These are phyloP conservation scores for Aspergillus steynii DNA, from an alignment of 495 filamentous ascomycete species.

Conservation along the genomic window DNA sequence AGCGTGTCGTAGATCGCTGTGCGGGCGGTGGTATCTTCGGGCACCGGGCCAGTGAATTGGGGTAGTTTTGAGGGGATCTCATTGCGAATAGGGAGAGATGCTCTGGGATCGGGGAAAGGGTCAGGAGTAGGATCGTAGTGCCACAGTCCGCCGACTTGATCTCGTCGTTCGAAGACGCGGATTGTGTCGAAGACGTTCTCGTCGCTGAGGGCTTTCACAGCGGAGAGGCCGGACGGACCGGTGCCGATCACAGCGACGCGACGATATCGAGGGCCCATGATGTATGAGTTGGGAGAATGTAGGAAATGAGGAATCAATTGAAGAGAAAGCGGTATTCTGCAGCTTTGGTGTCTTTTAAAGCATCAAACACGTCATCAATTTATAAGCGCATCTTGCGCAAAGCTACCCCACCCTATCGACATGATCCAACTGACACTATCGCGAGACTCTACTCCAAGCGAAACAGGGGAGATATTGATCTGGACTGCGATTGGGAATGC, in stretches of 20 bases:
- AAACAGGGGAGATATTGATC: not conserved
- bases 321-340: not conserved
- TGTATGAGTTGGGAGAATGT: not conserved
- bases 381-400: conserved; percentile 6
- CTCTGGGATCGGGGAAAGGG: conserved; percentile 11
- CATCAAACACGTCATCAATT: not conserved
- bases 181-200: conserved; percentile 51
- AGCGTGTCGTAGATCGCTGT: conserved; percentile 28
- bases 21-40: conserved; percentile 26
- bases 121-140: conserved; percentile 20
- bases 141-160: conserved; percentile 53
- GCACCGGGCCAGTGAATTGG: conserved; percentile 14
- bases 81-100: conserved; percentile 11
- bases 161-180: conserved; percentile 54
- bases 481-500: not conserved
- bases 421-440: conserved; percentile 1
- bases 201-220: conserved; percentile 51
- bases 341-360: not conserved
- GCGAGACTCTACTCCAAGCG: not conserved
- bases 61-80: conserved; percentile 18
- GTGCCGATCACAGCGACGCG: conserved; percentile 53
- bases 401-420: conserved; percentile 15
- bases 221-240: conserved; percentile 53
- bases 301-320: not conserved
- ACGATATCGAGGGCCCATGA: conserved; percentile 26